These are phyloP conservation scores for Xylariaceae sp. DNA, from an alignment of 2,329 filamentous ascomycete species.

Conservation along the genomic window DNA sequence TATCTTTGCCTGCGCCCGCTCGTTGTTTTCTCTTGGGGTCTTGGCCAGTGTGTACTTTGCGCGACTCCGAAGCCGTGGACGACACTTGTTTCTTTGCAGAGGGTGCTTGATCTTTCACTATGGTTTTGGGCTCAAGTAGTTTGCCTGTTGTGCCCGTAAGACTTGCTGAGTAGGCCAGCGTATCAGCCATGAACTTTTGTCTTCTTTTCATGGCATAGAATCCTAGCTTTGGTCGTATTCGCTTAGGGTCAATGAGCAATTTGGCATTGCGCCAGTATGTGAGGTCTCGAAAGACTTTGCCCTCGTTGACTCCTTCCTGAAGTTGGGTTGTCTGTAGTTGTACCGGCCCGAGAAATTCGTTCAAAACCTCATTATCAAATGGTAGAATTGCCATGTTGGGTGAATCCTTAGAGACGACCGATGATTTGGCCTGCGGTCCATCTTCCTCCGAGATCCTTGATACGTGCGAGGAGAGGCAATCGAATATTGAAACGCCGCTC, in stretches of 20 bases:
- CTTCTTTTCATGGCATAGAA: constrained; percentile 44
- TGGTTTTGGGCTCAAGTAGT: constrained; percentile 58
- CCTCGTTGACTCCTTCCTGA: constrained; percentile 23
- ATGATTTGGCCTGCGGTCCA: background rate
- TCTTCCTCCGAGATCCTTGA: constrained; percentile 1
- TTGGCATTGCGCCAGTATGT: constrained; percentile 62
- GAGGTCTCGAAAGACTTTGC: constrained; percentile 45
- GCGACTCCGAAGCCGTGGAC: constrained; percentile 9
- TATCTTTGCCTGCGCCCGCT: constrained; percentile 35
- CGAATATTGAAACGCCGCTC: constrained; percentile 9
- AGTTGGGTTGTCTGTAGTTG: constrained; percentile 34
- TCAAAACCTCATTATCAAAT: constrained; percentile 46
- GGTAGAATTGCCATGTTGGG: constrained; percentile 35
- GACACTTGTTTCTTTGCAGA: constrained; percentile 8
- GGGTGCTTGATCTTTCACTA: constrained; percentile 42
- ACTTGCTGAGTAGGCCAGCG: constrained; percentile 64
- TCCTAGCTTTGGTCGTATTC: constrained; percentile 24
- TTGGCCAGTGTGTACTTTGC: background rate
- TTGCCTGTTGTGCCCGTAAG: constrained; percentile 62
- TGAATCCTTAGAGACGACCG: background rate
- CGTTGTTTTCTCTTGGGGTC: constrained; percentile 6
- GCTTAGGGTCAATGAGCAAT: constrained; percentile 43
- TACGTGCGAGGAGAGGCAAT: background rate
- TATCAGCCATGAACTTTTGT: constrained; percentile 64
- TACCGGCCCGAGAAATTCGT: constrained; percentile 43